phyloP scores from a whole-genome alignment of 345 rosid species.

The Cardiospermum halicacabum region DNA sequence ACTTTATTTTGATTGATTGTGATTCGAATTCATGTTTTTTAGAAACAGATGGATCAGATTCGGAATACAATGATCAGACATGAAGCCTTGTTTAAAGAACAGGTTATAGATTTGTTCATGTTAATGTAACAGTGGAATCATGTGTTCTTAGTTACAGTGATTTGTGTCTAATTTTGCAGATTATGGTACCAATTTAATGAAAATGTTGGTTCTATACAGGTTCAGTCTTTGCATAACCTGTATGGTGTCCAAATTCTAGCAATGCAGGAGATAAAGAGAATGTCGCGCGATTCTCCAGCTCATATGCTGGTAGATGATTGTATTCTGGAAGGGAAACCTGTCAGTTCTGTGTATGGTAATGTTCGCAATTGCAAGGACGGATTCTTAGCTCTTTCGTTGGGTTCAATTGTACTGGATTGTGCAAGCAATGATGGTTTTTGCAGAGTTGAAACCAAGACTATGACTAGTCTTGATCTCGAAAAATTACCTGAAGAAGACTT shows the following conservation, averaged over 20 bases:
- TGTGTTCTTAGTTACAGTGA: background rate
- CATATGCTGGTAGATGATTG: slow-evolving; percentile 4
- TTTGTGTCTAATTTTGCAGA: background rate
- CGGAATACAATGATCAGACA: slow-evolving; percentile 18
- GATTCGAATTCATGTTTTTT: too few species aligned
- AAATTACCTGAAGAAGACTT: slow-evolving; percentile 13
- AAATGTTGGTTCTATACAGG: slow-evolving; percentile 9
- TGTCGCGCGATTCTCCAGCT: background rate
- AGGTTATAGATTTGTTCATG: too few species aligned
- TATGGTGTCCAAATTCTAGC: slow-evolving; percentile 9
- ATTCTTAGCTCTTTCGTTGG: background rate
- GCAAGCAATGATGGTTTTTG: background rate
- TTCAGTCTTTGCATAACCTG: slow-evolving; percentile 17
- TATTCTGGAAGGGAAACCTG: slow-evolving; percentile 8
- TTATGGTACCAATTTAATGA: too few species aligned
- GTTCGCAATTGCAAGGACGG: slow-evolving; percentile 7
- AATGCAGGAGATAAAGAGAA: slow-evolving; percentile 7
- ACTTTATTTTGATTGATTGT: too few species aligned
- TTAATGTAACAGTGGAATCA: background rate
- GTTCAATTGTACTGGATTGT: background rate
- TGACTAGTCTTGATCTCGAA: slow-evolving; percentile 12
- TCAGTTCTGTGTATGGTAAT: background rate
- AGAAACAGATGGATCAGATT: slow-evolving; percentile 15
- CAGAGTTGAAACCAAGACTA: background rate
- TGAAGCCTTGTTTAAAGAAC: slow-evolving; percentile 18